Percentiles rank a stretch among this genome's conserved stretches.
Evolutionary conservation across 2,329 filamentous ascomycete genomes (phyloP).

Genomic region (Fusarium burgessii): DNA sequence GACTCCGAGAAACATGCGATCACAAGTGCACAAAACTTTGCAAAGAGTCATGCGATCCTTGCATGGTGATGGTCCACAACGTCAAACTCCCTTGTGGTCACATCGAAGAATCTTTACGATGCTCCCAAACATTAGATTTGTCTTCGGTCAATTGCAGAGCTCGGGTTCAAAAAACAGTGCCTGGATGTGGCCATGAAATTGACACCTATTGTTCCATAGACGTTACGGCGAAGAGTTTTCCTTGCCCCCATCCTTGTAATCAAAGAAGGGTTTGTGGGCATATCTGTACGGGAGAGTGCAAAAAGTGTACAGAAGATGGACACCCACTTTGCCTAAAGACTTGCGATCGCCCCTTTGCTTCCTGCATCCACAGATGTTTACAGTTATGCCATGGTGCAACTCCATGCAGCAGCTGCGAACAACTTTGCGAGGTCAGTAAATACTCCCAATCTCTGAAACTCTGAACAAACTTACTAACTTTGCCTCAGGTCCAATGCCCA

Average conservation of each 20-base stretch:
- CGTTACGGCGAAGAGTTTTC: too few species aligned
- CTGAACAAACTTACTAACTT: too few species aligned
- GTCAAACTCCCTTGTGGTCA: constrained; percentile 40
- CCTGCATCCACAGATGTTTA: constrained; percentile 69
- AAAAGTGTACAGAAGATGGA: constrained; percentile 1
- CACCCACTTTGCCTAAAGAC: too few species aligned
- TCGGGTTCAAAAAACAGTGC: constrained; percentile 9
- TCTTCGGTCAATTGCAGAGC: not conserved
- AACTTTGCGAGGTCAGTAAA: constrained; percentile 62
- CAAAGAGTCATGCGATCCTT: constrained; percentile 54
- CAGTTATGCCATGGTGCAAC: constrained; percentile 23
- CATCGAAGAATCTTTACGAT: constrained; percentile 3
- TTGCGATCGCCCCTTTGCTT: constrained; percentile 63
- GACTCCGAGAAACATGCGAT: constrained; percentile 55
- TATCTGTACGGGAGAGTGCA: constrained; percentile 24
- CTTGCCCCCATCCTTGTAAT: too few species aligned
- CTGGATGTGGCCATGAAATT: constrained; percentile 12
- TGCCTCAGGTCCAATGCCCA: constrained; percentile 58
- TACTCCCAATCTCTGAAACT: too few species aligned
- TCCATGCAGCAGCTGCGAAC: constrained; percentile 62
- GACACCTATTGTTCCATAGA: too few species aligned
- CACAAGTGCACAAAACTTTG: constrained; percentile 58
- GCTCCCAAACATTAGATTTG: constrained; percentile 4
- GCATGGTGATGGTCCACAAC: constrained; percentile 7
- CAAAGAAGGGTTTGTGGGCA: constrained; percentile 53